These are phyloP conservation scores for Stachybotrys chartarum DNA, from an alignment of 2,329 filamentous ascomycete genomes.

Conservation along the genomic window DNA sequence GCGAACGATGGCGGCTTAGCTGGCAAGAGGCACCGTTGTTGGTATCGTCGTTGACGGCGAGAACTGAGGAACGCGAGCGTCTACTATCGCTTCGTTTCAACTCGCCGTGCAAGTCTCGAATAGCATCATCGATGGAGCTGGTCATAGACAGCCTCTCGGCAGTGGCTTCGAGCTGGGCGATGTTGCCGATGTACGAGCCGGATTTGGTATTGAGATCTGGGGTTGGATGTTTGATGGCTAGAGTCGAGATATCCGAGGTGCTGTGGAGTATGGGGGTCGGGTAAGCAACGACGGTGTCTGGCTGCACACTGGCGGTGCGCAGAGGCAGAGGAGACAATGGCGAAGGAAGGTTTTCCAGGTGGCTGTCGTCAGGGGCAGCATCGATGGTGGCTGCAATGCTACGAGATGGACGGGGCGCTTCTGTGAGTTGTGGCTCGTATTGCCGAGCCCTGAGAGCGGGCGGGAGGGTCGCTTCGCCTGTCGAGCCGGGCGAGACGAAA, in stretches of 20 bases:
- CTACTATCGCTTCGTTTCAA: constrained; percentile 64
- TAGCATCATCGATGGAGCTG: constrained; percentile 72
- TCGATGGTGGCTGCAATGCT: background rate
- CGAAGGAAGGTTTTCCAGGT: background rate
- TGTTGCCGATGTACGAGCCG: constrained; percentile 57
- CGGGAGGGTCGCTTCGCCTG: background rate
- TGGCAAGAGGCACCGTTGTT: constrained; percentile 15
- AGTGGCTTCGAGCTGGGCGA: constrained; percentile 67
- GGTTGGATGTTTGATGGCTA: constrained; percentile 48
- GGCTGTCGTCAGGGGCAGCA: constrained; percentile 2
- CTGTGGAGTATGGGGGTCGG: constrained; percentile 41
- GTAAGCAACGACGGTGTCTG: constrained; percentile 34
- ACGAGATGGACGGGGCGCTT: background rate
- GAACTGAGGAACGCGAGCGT: constrained; percentile 46
- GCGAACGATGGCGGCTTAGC: constrained; percentile 37
- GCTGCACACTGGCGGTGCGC: constrained; percentile 30
- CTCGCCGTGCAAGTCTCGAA: constrained; percentile 64
- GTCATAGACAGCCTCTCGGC: constrained; percentile 68
- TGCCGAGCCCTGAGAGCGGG: background rate
- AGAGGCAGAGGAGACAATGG: constrained; percentile 15
- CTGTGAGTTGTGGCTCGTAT: background rate
- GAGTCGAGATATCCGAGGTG: constrained; percentile 33
- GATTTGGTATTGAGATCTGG: constrained; percentile 57
- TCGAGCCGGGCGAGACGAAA: too few species aligned
- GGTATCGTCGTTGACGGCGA: constrained; percentile 35